phyloP scores from a whole-genome alignment of 2,329 filamentous ascomycete species.

The Curvularia verruculosa region DNA sequence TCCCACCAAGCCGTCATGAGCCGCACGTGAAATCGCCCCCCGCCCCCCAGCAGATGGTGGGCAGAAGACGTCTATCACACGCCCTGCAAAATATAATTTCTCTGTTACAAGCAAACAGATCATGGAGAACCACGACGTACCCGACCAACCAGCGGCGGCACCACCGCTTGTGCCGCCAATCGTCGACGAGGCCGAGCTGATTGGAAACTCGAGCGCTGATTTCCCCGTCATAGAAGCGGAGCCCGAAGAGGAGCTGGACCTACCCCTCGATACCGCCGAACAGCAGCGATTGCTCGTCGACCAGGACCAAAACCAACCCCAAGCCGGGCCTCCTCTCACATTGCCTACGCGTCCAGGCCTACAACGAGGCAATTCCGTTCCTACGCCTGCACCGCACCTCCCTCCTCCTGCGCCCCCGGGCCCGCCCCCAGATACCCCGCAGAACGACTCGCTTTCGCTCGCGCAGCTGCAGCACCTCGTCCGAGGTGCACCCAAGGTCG shows the following conservation, averaged over 20 bases:
- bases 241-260: constrained; percentile 40
- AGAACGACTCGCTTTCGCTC: constrained; percentile 55
- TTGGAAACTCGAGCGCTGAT: constrained; percentile 37
- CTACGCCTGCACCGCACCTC: constrained; percentile 50
- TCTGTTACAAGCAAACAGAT: constrained; percentile 16
- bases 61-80: constrained; percentile 20
- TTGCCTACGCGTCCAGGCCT: constrained; percentile 48
- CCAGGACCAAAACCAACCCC: constrained; percentile 21
- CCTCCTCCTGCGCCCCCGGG: constrained; percentile 51
- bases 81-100: constrained; percentile 17
- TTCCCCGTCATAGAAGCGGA: constrained; percentile 43
- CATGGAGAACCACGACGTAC: constrained; percentile 37
- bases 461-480: constrained; percentile 55
- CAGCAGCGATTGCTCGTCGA: constrained; percentile 42
- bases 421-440: constrained; percentile 38
- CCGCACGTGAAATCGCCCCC: constrained; percentile 24
- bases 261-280: constrained; percentile 47
- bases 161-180: constrained; percentile 44
- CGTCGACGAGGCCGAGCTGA: constrained; percentile 47
- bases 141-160: constrained; percentile 34
- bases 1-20: constrained; percentile 21
- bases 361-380: constrained; percentile 49
- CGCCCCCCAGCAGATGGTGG: constrained; percentile 34
- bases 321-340: constrained; percentile 30
- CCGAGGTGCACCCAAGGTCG: constrained; percentile 51